These are phyloP conservation scores for Sextonia rubra DNA, from an alignment of 164 flowering plant genomes.

Conservation along the genomic window DNA sequence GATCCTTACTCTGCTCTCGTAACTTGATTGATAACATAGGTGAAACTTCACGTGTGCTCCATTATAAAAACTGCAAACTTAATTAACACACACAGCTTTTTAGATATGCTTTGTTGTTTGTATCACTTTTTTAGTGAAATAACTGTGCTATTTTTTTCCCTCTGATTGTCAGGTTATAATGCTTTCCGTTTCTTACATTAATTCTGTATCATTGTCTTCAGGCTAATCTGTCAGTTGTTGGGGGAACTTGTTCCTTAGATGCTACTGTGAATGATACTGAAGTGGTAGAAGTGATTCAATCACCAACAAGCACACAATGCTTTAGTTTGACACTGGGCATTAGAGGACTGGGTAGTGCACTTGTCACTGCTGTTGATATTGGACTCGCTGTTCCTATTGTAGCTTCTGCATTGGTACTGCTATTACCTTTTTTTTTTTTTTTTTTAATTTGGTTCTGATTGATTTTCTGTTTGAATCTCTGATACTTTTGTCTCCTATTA, in stretches of 20 bases:
- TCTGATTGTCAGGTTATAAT: too few species aligned
- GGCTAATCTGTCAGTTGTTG: slow-evolving; percentile 68
- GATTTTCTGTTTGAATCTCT: not conserved
- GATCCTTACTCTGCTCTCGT: too few species aligned
- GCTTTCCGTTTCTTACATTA: too few species aligned
- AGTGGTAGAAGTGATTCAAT: slow-evolving; percentile 61
- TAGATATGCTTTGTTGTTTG: too few species aligned
- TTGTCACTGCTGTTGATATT: slow-evolving; percentile 64
- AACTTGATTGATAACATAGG: too few species aligned
- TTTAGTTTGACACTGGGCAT: slow-evolving; percentile 50
- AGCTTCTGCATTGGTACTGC: slow-evolving; percentile 60
- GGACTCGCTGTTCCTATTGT: slow-evolving; percentile 68
- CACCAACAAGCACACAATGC: slow-evolving; percentile 50
- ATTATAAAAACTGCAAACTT: too few species aligned
- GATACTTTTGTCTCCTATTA: too few species aligned
- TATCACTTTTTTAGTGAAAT: too few species aligned
- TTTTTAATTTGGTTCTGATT: not conserved
- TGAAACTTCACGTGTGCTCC: too few species aligned
- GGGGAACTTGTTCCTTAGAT: slow-evolving; percentile 81
- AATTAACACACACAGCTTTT: too few species aligned
- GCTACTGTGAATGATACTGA: slow-evolving; percentile 68
- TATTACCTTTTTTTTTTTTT: not conserved
- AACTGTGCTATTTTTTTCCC: too few species aligned
- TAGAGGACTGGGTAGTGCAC: slow-evolving; percentile 67
- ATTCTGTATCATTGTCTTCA: slow-evolving; percentile 13